Evolutionary conservation across 2,329 filamentous ascomycete genomes (phyloP).

Genomic region (Leptographium wingfieldii): DNA sequence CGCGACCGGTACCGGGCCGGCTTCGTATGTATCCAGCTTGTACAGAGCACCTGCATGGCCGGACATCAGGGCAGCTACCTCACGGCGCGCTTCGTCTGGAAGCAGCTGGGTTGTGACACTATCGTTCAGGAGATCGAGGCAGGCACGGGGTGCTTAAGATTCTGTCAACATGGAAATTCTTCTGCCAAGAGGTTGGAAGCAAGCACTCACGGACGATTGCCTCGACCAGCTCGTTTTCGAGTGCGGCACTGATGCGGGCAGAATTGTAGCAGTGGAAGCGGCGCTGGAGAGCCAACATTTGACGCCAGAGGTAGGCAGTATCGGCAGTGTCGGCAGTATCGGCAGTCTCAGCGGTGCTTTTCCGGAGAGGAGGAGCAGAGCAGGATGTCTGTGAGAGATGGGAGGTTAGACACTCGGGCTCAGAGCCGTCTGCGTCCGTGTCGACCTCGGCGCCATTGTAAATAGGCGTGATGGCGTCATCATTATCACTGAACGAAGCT

Average conservation of each 20-base stretch:
- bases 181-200: neutral
- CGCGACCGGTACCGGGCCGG: neutral
- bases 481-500: conserved; percentile 11
- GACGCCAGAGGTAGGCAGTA: conserved; percentile 25
- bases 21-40: neutral
- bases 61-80: conserved; percentile 13
- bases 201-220: conserved; percentile 23
- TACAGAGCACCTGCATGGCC: neutral
- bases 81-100: conserved; percentile 15
- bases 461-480: conserved; percentile 13
- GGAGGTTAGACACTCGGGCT: neutral
- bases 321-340: conserved; percentile 7
- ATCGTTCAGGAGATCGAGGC: conserved; percentile 21
- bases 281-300: conserved; percentile 29
- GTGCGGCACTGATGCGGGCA: conserved; percentile 28
- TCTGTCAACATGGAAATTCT: neutral
- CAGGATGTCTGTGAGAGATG: neutral
- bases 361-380: neutral
- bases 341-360: conserved; percentile 18
- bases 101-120: conserved; percentile 14
- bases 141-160: conserved; percentile 16
- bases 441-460: neutral
- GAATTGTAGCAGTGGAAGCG: conserved; percentile 31
- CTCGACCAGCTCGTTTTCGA: conserved; percentile 23
- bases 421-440: neutral